These are phyloP conservation scores for Chenopodium formosanum DNA, from an alignment of 148 eudicot genomes.

Conservation along the genomic window DNA sequence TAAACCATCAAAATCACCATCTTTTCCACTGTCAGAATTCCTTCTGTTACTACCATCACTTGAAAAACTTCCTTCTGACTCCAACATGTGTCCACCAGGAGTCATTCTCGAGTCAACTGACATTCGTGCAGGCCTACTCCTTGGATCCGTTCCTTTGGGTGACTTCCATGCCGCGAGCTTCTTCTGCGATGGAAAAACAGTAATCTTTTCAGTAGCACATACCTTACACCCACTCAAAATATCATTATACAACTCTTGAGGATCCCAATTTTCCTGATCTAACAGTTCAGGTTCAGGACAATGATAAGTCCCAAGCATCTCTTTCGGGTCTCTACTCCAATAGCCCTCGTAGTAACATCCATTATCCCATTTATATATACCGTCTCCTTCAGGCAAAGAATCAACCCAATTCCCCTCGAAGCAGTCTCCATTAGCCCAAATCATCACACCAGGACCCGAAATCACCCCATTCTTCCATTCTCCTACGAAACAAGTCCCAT, in stretches of 20 bases:
- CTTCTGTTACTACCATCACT: constrained; percentile 25
- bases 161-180: constrained; percentile 76
- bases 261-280: constrained; percentile 47
- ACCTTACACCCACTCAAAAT: constrained; percentile 45
- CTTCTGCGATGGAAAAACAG: constrained; percentile 78
- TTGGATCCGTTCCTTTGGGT: constrained; percentile 31
- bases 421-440: constrained; percentile 63
- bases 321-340: constrained; percentile 67
- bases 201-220: constrained; percentile 55
- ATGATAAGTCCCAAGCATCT: constrained; percentile 52
- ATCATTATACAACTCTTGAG: constrained; percentile 54
- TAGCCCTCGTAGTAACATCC: constrained; percentile 69
- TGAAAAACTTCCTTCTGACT: constrained; percentile 33
- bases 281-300: constrained; percentile 7
- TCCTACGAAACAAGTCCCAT: constrained; percentile 61
- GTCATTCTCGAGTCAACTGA: constrained; percentile 70
- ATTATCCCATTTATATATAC: constrained; percentile 56
- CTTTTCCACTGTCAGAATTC: constrained; percentile 33
- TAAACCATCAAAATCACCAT: constrained; percentile 33
- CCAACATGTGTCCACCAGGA: constrained; percentile 44
- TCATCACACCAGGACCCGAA: constrained; percentile 59
- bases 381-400: constrained; percentile 81
- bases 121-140: constrained; percentile 55
- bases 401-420: constrained; percentile 83
- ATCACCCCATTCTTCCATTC: constrained; percentile 77